These are phyloP conservation scores for Codiaeum variegatum DNA, from an alignment of 441 rosid species.

Conservation along the genomic window DNA sequence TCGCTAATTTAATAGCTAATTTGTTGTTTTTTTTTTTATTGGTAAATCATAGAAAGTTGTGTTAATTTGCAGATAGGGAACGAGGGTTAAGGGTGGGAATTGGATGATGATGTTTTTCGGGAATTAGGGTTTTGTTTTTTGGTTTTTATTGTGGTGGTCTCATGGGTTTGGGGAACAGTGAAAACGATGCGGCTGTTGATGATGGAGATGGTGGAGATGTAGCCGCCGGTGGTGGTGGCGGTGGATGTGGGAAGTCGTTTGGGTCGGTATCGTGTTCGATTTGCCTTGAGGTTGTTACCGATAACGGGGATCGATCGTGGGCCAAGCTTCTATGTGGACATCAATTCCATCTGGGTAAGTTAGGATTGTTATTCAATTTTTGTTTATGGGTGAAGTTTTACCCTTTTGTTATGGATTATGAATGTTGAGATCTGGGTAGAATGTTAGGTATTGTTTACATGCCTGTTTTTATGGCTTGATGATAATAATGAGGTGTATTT, in stretches of 20 bases:
- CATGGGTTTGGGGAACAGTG: slow-evolving; percentile 79
- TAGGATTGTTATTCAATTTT: slow-evolving; percentile 11
- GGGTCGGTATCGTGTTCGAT: slow-evolving; percentile 81
- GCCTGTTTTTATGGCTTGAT: neutral
- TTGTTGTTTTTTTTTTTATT: neutral
- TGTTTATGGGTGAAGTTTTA: neutral
- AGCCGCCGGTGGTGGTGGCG: slow-evolving; percentile 31
- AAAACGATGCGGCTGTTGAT: slow-evolving; percentile 48
- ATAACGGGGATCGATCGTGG: slow-evolving; percentile 88
- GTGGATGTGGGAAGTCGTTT: slow-evolving; percentile 40
- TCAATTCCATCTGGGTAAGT: slow-evolving; percentile 80
- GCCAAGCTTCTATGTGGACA: slow-evolving; percentile 98
- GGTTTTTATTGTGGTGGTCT: slow-evolving; percentile 22
- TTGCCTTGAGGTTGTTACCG: slow-evolving; percentile 77
- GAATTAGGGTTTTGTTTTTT: slow-evolving; percentile 27
- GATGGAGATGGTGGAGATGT: slow-evolving; percentile 47
- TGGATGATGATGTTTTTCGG: neutral
- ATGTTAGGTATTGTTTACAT: slow-evolving; percentile 12
- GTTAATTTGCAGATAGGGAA: neutral
- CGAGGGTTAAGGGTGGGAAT: neutral
- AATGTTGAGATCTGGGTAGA: slow-evolving; percentile 43
- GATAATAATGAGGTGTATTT: neutral
- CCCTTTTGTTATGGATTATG: slow-evolving; percentile 7
- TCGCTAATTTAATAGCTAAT: neutral
- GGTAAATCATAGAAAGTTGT: neutral